Conservation (phyloP, 148 eudicot genomes). For the Rhododendron ovatum region DNA sequence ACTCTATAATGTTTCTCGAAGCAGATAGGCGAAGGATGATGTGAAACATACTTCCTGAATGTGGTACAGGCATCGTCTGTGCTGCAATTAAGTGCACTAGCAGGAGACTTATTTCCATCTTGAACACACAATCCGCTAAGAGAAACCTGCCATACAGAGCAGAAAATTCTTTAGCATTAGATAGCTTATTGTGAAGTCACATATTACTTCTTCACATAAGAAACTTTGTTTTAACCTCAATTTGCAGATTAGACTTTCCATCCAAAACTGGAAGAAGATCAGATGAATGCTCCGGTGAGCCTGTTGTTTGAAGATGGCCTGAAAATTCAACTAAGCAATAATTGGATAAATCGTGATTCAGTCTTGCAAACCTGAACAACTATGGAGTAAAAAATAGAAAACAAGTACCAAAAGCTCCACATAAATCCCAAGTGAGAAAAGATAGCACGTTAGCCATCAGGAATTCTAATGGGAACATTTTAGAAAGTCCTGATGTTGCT, state of each 20-base stretch:
- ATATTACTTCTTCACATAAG: neutral
- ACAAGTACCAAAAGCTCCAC: too few relatives aligned
- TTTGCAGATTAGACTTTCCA: conserved; percentile 1
- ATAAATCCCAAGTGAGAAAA: too few relatives aligned
- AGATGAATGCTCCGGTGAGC: conserved; percentile 25
- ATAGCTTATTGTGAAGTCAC: neutral
- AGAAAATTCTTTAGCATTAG: neutral
- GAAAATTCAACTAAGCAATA: neutral
- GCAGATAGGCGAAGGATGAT: conserved; percentile 65
- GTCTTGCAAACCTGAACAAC: too few relatives aligned
- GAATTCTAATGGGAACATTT: too few relatives aligned
- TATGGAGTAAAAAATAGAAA: too few relatives aligned
- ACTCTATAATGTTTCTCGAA: conserved; percentile 59
- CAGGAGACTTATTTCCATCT: conserved; percentile 27
- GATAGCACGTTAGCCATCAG: too few relatives aligned
- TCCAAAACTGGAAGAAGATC: conserved; percentile 6
- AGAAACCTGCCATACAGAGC: conserved; percentile 27
- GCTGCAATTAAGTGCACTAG: conserved; percentile 13
- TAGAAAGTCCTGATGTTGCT: neutral
- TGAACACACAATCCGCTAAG: conserved; percentile 18
- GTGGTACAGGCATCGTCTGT: conserved; percentile 3
- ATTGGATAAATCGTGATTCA: neutral
- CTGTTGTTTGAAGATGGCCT: conserved; percentile 17
- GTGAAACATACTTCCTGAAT: conserved; percentile 40
- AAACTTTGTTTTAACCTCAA: conserved; percentile 23